Conservation (phyloP, 371 early-diverging fungal species). For the Apophysomyces ossiformis region DNA sequence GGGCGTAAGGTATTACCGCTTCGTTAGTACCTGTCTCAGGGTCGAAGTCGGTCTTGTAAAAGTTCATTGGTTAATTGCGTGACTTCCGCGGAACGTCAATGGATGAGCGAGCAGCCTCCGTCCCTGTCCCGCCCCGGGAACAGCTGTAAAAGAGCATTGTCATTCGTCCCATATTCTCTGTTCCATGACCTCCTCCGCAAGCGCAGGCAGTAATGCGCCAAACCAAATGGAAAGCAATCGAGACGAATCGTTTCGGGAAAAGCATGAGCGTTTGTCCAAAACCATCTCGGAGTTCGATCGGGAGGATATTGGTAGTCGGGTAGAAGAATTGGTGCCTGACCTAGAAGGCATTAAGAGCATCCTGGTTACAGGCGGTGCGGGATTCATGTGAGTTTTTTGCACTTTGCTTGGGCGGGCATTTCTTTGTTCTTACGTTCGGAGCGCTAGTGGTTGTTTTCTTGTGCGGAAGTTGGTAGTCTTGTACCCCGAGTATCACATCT, state of each 20-base stretch:
- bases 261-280: constrained; percentile 33
- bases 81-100: no score
- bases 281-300: constrained; percentile 44
- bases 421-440: background rate
- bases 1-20: no score
- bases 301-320: constrained; percentile 50
- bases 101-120: no score
- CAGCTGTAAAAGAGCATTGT: no score
- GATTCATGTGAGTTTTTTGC: constrained; percentile 74
- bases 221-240: background rate
- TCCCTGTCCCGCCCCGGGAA: no score
- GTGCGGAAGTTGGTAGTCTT: constrained; percentile 64
- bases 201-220: background rate
- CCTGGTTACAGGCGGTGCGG: constrained; percentile 88
- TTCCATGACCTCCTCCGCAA: background rate
- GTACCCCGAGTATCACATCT: constrained; percentile 76
- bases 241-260: constrained; percentile 13
- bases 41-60: no score
- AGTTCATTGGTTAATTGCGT: no score
- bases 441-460: constrained; percentile 60
- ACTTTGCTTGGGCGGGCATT: background rate
- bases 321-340: constrained; percentile 34
- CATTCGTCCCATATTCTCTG: background rate
- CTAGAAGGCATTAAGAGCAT: constrained; percentile 56
- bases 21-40: no score